Evolutionary conservation across 768 basidiomycete genomes (phyloP).

Genomic region (Kwoniella mangroviensis): DNA sequence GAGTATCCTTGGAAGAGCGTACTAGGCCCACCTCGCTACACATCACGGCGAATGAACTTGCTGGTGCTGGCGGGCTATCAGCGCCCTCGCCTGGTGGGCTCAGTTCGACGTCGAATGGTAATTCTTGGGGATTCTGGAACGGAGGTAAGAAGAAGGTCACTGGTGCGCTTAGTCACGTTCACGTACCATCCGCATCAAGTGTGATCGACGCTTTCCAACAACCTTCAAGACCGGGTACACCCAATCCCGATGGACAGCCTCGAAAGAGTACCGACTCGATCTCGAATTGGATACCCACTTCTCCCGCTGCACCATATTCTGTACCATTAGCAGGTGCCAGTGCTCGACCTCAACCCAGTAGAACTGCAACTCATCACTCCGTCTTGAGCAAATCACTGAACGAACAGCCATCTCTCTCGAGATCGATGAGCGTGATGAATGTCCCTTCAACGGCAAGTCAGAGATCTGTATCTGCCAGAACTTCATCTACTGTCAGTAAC

Average conservation of each 20-base stretch:
- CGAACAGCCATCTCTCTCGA: conserved; percentile 17
- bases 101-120: neutral
- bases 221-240: conserved; percentile 26
- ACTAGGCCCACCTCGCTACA: conserved; percentile 14
- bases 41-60: conserved; percentile 16
- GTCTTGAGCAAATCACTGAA: conserved; percentile 14
- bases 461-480: conserved; percentile 4
- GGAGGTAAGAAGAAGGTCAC: conserved; percentile 47
- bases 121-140: conserved; percentile 41
- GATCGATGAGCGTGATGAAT: conserved; percentile 28
- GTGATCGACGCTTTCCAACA: conserved; percentile 22
- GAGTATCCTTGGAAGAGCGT: conserved; percentile 29
- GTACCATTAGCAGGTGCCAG: neutral
- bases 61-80: conserved; percentile 3
- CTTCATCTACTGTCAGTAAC: conserved; percentile 9
- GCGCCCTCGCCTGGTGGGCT: conserved; percentile 4
- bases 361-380: conserved; percentile 1
- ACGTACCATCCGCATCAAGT: conserved; percentile 24
- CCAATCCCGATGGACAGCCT: conserved; percentile 12
- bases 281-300: conserved; percentile 20
- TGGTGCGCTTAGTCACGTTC: conserved; percentile 34
- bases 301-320: conserved; percentile 7
- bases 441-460: conserved; percentile 12
- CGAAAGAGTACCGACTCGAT: conserved; percentile 24
- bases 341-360: neutral